A percentile compares a stretch with the other conserved stretches of the same genome.
These are phyloP conservation scores for Globisporangium nagaii DNA, from an alignment of 352 stramenopile genomes.

Conservation along the genomic window DNA sequence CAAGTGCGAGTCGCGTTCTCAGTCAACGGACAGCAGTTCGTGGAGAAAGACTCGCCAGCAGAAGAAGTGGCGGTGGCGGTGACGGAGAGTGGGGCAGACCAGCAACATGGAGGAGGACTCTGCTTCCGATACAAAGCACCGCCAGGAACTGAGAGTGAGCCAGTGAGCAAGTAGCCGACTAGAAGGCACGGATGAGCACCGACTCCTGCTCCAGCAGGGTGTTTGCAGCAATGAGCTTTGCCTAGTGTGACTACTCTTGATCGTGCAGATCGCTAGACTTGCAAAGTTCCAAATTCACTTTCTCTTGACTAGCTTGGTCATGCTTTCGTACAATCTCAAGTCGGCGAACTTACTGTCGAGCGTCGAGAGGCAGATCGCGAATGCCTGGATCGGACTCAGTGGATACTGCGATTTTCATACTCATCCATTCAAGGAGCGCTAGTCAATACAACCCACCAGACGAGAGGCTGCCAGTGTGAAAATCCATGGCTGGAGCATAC, in stretches of 20 bases:
- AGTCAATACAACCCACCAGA: neutral
- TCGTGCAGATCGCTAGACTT: neutral
- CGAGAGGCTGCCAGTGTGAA: no score
- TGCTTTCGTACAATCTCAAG: slow-evolving; percentile 37
- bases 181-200: no score
- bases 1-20: slow-evolving; percentile 10
- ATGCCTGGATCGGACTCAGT: slow-evolving; percentile 80
- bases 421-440: neutral
- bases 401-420: slow-evolving; percentile 37
- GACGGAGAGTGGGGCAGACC: neutral
- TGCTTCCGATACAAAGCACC: slow-evolving; percentile 8
- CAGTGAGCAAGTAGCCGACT: neutral
- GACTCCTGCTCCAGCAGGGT: no score
- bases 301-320: slow-evolving; percentile 32
- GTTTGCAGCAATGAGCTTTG: no score
- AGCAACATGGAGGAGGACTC: neutral
- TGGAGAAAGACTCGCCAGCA: neutral
- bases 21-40: slow-evolving; percentile 16
- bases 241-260: no score
- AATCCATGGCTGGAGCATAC: slow-evolving; percentile 12
- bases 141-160: neutral
- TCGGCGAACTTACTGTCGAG: slow-evolving; percentile 80
- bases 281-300: slow-evolving; percentile 17
- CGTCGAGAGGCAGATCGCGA: slow-evolving; percentile 84
- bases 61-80: neutral